Conservation (phyloP, 441 rosid genomes). For the Codiaeum variegatum region DNA sequence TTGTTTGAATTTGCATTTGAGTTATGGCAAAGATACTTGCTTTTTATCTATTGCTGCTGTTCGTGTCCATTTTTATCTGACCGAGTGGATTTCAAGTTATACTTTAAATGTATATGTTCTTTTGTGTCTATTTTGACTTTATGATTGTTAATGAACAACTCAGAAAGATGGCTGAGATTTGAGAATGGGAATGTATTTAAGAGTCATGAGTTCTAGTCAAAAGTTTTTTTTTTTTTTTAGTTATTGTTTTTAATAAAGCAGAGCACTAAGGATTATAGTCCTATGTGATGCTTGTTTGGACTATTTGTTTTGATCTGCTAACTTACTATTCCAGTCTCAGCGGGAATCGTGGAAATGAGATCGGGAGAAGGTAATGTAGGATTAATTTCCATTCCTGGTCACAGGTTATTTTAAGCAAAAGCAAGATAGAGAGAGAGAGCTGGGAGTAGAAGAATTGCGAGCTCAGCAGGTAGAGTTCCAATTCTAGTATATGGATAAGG, state of each 20-base stretch:
- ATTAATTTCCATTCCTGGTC: neutral
- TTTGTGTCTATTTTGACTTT: neutral
- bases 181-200: neutral
- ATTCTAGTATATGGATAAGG: no score
- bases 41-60: neutral
- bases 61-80: neutral
- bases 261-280: neutral
- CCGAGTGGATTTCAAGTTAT: conserved; percentile 11
- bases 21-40: conserved; percentile 13
- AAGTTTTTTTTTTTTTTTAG: neutral
- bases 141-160: neutral
- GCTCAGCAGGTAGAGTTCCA: no score
- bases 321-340: no score
- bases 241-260: neutral
- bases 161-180: neutral
- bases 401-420: neutral
- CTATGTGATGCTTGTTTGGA: no score
- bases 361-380: neutral
- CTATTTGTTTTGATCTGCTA: neutral
- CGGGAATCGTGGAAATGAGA: neutral
- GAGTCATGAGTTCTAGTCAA: neutral
- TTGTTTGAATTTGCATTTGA: conserved; percentile 25
- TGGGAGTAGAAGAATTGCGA: no score
- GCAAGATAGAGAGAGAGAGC: neutral
- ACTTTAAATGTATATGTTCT: conserved; percentile 9